Evolutionary conservation across 176 grass and related monocot genomes (phyloP), one percentile per base, ranked within the genome.

Genomic region (Zoysia japonica): DNA sequence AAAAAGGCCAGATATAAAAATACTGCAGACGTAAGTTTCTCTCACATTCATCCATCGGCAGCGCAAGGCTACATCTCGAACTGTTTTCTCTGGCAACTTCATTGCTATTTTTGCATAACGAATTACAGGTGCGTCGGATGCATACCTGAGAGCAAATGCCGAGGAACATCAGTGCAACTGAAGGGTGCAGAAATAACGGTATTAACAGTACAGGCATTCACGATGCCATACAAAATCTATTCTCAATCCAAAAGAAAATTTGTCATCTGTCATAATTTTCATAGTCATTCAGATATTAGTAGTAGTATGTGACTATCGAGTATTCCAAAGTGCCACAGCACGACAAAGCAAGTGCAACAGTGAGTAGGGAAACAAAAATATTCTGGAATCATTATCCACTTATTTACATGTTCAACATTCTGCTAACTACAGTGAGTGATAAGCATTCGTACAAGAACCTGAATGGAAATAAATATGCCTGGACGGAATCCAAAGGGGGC

Each of bases 41-140:
- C 2, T 78, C 70, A 65, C 96, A 81, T 81, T 93, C 84, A 99
- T 91, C 92, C 92, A 99, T 87, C 90, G 85, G 74, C 88, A 99
- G 44, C 96, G 88, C 79, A 99, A 73, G 16, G 96, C 96, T 44
- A 99, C 90, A 86, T 96, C 96, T 77, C 96, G 88, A 19, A 96
- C 96, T 56, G 92, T 96, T 82, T 99, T 99, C 16, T 93, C 90
- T 73, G 89, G 70, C 51, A 99, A 82, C 74, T 87, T 81, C 90
- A 91, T 91, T 11, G 96, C 92, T 75, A 99, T 90, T 86, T 95
- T 99, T 67, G 96, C 88, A 82, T 93, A 99, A 13, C 88, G 88
- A 76, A 93, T 67, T 49, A 99, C 15, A 67, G 63, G 79, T 42
- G 90, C 28, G 49, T 95, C 86, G 0, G 96, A 86, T 69, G 96